These are phyloP conservation scores for Botrytis porri DNA, from an alignment of 2,329 filamentous ascomycete genomes.

Conservation along the genomic window DNA sequence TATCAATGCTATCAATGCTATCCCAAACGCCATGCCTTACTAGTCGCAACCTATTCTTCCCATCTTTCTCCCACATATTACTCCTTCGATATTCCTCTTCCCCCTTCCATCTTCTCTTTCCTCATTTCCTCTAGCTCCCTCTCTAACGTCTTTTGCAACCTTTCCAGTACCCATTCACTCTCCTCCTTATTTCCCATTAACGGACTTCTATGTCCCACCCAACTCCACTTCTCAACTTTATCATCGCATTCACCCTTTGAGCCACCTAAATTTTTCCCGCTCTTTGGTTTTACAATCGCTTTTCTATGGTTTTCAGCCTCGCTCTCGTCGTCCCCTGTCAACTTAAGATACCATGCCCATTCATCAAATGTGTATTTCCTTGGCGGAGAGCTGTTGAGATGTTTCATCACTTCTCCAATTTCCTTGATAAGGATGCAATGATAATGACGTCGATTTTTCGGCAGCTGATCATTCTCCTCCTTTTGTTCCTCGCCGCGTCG, in stretches of 20 bases:
- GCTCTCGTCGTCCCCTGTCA: slow-evolving; percentile 67
- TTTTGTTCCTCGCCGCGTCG: slow-evolving; percentile 19
- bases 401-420: slow-evolving; percentile 63
- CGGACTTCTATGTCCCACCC: slow-evolving; percentile 67
- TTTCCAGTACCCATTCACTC: slow-evolving; percentile 70
- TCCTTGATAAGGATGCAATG: slow-evolving; percentile 67
- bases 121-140: slow-evolving; percentile 30
- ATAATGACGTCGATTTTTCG: slow-evolving; percentile 42
- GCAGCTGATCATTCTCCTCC: slow-evolving; percentile 36
- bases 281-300: slow-evolving; percentile 23
- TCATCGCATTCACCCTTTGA: slow-evolving; percentile 32
- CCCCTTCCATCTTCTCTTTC: slow-evolving; percentile 28
- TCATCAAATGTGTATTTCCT: slow-evolving; percentile 76
- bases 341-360: slow-evolving; percentile 78
- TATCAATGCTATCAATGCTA: not conserved
- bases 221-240: slow-evolving; percentile 57
- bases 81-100: not conserved
- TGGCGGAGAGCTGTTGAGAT: slow-evolving; percentile 56
- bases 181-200: slow-evolving; percentile 67
- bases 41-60: not conserved
- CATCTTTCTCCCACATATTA: too few relatives aligned
- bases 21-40: not conserved
- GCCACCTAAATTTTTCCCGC: slow-evolving; percentile 20
- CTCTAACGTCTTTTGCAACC: slow-evolving; percentile 56
- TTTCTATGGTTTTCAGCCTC: slow-evolving; percentile 50